Evolutionary conservation across 305 asterid genomes (phyloP).

Genomic region (Fraxinus floribunda): DNA sequence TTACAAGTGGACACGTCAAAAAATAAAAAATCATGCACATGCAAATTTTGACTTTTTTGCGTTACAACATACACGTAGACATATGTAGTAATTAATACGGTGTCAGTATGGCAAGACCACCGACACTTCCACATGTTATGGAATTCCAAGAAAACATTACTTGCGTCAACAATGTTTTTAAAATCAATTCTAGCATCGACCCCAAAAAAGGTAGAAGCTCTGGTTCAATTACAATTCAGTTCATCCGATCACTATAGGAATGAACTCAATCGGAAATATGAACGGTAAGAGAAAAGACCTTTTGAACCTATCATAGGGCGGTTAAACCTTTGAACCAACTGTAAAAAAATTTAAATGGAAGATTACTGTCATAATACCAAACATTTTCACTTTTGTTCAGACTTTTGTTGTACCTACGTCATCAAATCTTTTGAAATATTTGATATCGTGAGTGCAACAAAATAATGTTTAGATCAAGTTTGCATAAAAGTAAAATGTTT

Average conservation of each 20-base stretch:
- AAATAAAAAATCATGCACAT: not conserved
- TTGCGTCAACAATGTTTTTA: not conserved
- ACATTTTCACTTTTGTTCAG: too few species aligned
- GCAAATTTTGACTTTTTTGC: not conserved
- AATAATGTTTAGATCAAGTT: too few species aligned
- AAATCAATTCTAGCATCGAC: not conserved
- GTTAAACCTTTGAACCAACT: too few species aligned
- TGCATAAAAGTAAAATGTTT: not conserved
- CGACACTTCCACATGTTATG: conserved; percentile 27
- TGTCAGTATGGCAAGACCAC: conserved; percentile 16
- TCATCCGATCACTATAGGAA: too few species aligned
- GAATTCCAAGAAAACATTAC: not conserved
- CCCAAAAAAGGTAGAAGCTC: not conserved
- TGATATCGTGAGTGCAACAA: not conserved
- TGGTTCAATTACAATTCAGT: too few species aligned
- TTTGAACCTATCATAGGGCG: too few species aligned
- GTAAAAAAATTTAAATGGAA: not conserved
- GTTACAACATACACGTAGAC: not conserved
- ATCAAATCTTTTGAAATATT: too few species aligned
- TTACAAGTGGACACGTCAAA: conserved; percentile 12
- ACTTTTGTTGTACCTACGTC: too few species aligned
- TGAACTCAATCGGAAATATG: too few species aligned
- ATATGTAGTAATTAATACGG: not conserved
- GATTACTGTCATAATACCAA: too few species aligned
- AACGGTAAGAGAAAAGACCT: too few species aligned